These are phyloP conservation scores for Annona squamosa DNA, from an alignment of 164 flowering plant genomes.

Conservation along the genomic window DNA sequence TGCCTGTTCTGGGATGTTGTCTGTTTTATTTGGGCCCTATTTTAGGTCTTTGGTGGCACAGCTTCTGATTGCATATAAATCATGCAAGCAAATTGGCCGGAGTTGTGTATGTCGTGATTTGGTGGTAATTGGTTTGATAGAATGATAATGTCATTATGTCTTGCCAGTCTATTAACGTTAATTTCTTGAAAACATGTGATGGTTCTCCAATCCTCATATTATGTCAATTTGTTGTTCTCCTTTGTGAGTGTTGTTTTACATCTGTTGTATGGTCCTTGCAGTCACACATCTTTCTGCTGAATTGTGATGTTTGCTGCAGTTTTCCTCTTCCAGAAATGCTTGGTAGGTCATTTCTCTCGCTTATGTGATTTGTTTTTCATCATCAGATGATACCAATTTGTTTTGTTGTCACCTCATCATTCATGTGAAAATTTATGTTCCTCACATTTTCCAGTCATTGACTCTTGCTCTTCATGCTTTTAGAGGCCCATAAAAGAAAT, in stretches of 20 bases:
- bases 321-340: conserved; percentile 91
- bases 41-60: not conserved
- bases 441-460: not conserved
- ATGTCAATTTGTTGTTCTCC: not conserved
- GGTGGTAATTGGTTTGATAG: not conserved
- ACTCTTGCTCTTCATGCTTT: conserved; percentile 10
- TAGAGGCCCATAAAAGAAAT: conserved; percentile 79
- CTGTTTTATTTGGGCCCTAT: not conserved
- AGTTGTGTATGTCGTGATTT: not conserved
- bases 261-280: conserved; percentile 24
- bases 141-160: not conserved
- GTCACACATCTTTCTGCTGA: conserved; percentile 90
- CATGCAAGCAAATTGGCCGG: not conserved
- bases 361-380: not conserved
- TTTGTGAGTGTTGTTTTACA: not conserved
- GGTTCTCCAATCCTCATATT: not conserved
- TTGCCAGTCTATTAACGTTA: not conserved
- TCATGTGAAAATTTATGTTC: not conserved
- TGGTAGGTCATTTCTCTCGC: conserved; percentile 38
- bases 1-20: not conserved
- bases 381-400: not conserved
- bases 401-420: not conserved
- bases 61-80: not conserved
- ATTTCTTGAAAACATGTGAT: not conserved
- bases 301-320: conserved; percentile 95